phyloP scores from a whole-genome alignment of 805 yeast species.

The Saccharomycopsis selenospora region DNA sequence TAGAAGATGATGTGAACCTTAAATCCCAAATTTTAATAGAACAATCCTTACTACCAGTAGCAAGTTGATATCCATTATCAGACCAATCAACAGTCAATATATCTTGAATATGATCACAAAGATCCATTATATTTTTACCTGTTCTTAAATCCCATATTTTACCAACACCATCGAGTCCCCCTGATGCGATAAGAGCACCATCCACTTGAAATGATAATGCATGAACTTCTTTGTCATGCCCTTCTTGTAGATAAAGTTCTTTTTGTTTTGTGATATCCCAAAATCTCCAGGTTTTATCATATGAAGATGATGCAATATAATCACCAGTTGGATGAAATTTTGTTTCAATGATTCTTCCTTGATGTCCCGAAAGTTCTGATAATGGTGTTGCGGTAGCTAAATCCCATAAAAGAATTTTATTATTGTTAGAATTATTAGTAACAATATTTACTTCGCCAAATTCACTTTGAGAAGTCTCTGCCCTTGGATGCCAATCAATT shows the following conservation, averaged over 20 bases:
- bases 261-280: constrained; percentile 59
- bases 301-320: constrained; percentile 63
- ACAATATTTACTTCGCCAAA: constrained; percentile 25
- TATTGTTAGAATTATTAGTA: constrained; percentile 41
- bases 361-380: constrained; percentile 37
- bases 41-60: constrained; percentile 82
- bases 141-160: constrained; percentile 82
- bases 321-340: constrained; percentile 59
- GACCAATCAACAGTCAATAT: constrained; percentile 71
- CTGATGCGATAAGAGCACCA: constrained; percentile 70
- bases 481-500: constrained; percentile 51
- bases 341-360: constrained; percentile 49
- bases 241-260: constrained; percentile 68
- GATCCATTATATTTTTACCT: constrained; percentile 53
- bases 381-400: constrained; percentile 23
- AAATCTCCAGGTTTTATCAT: constrained; percentile 79
- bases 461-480: constrained; percentile 22
- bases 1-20: constrained; percentile 37
- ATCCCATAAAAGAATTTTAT: constrained; percentile 33
- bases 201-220: constrained; percentile 60
- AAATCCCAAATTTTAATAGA: constrained; percentile 82
- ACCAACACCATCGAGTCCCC: constrained; percentile 69
- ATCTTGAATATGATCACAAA: constrained; percentile 66
- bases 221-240: constrained; percentile 71
- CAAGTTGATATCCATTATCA: constrained; percentile 64